Percentiles rank a stretch among this genome's conserved stretches.
Evolutionary conservation across 371 early-diverging fungal species (phyloP).

Genomic region (Mortierella sp.): DNA sequence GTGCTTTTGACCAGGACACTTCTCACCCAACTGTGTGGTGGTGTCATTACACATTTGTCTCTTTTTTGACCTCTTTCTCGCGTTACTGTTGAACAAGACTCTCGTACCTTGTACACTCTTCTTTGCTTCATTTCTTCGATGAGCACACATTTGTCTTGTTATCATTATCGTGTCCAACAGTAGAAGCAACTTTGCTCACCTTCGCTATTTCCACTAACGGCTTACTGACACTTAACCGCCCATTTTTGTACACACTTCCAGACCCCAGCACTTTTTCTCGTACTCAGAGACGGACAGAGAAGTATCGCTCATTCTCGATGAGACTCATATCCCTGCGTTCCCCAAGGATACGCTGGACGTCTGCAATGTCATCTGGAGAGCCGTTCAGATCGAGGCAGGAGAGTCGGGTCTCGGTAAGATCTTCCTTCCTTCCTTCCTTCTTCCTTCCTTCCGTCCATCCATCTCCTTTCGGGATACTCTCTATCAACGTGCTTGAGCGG

Average conservation of each 20-base stretch:
- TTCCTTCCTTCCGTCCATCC: background rate
- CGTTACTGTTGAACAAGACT: background rate
- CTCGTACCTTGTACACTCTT: background rate
- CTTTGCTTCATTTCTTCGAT: background rate
- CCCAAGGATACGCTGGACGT: conserved; percentile 42
- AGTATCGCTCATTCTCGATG: conserved; percentile 52
- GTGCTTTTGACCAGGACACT: conserved; percentile 21
- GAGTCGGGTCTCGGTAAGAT: conserved; percentile 54
- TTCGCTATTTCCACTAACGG: conserved; percentile 1
- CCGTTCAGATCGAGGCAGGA: conserved; percentile 55
- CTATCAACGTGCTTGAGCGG: conserved; percentile 4
- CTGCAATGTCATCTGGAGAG: conserved; percentile 51
- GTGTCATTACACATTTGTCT: background rate
- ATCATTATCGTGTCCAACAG: background rate
- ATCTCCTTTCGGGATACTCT: conserved; percentile 8
- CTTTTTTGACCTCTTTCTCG: background rate
- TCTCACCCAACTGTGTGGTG: background rate
- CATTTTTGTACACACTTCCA: background rate
- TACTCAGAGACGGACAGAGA: conserved; percentile 57
- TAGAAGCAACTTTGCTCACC: background rate
- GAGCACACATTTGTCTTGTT: background rate
- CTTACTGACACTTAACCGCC: background rate
- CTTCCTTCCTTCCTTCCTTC: background rate
- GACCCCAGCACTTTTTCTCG: conserved; percentile 55
- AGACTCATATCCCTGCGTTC: conserved; percentile 43